Conservation (phyloP, 2,329 filamentous ascomycete species). For the Lachnellula hyalina region DNA sequence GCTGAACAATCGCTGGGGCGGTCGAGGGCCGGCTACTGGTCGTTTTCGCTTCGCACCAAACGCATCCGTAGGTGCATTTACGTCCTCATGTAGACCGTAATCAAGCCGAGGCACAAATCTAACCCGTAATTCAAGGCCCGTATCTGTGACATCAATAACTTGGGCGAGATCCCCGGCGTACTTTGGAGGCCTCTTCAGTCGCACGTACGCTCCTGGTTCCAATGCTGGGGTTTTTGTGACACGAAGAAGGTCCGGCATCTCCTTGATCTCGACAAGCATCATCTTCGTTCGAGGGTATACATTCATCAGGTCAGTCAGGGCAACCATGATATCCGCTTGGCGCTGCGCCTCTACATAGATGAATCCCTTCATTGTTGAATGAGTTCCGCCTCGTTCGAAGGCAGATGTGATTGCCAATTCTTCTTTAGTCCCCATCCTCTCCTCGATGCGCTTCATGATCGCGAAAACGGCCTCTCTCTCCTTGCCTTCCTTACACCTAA, state of each 20-base stretch:
- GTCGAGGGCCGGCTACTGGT: slow-evolving; percentile 57
- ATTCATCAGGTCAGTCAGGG: slow-evolving; percentile 78
- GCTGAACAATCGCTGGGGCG: slow-evolving; percentile 86
- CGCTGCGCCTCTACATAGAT: slow-evolving; percentile 91
- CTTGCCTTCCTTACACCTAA: slow-evolving; percentile 91
- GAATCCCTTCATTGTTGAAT: slow-evolving; percentile 83
- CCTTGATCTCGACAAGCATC: slow-evolving; percentile 87
- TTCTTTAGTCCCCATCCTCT: slow-evolving; percentile 70
- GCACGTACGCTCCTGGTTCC: slow-evolving; percentile 86
- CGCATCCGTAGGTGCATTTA: slow-evolving; percentile 37
- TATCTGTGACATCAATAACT: slow-evolving; percentile 87
- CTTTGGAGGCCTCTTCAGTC: slow-evolving; percentile 71
- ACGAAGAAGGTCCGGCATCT: slow-evolving; percentile 93
- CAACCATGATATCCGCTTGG: slow-evolving; percentile 78
- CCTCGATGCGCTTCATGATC: slow-evolving; percentile 84
- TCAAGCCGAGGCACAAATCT: slow-evolving; percentile 86
- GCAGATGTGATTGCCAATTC: slow-evolving; percentile 81
- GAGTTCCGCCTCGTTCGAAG: slow-evolving; percentile 78
- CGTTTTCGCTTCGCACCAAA: slow-evolving; percentile 70
- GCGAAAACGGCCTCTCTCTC: slow-evolving; percentile 85
- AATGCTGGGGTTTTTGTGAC: slow-evolving; percentile 82
- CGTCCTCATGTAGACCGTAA: slow-evolving; percentile 83
- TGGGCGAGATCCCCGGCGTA: slow-evolving; percentile 89
- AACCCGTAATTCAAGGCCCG: slow-evolving; percentile 82
- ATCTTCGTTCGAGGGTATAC: slow-evolving; percentile 86